These are phyloP conservation scores for Boehmeria nivea DNA, from an alignment of 306 rosid species.

Conservation along the genomic window DNA sequence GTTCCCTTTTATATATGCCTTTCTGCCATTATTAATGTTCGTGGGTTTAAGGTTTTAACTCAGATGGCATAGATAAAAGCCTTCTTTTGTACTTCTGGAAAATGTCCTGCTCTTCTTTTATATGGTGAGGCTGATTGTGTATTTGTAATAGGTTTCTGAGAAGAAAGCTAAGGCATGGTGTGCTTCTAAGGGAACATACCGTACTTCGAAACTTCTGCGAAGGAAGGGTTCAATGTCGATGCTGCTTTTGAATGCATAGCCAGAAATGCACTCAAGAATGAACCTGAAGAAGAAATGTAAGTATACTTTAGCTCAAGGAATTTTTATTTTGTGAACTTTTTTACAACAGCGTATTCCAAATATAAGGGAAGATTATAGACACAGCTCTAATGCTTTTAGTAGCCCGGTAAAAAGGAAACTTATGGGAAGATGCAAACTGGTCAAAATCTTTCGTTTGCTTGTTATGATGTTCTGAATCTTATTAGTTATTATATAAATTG, in stretches of 20 bases:
- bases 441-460: background rate
- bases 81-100: conserved; percentile 6
- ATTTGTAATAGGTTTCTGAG: conserved; percentile 69
- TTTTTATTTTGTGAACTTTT: background rate
- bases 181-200: conserved; percentile 99
- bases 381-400: background rate
- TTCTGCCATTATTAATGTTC: background rate
- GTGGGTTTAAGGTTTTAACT: background rate
- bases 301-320: conserved; percentile 19
- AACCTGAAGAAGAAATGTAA: conserved; percentile 98
- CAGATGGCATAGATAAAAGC: background rate
- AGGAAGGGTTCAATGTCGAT: conserved; percentile 96
- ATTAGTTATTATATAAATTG: no score
- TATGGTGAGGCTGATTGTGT: background rate
- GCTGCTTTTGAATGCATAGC: conserved; percentile 98
- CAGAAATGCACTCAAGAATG: conserved; percentile 96
- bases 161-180: conserved; percentile 99
- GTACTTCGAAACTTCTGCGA: conserved; percentile 95
- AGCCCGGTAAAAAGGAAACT: background rate
- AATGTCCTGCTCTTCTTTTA: conserved; percentile 4
- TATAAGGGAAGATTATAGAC: background rate
- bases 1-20: conserved; percentile 19
- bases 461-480: background rate
- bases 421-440: no score
- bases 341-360: background rate